Base-by-base conservation (phyloP, 768 basidiomycete genomes). In the Daedalea quercina region DNA sequence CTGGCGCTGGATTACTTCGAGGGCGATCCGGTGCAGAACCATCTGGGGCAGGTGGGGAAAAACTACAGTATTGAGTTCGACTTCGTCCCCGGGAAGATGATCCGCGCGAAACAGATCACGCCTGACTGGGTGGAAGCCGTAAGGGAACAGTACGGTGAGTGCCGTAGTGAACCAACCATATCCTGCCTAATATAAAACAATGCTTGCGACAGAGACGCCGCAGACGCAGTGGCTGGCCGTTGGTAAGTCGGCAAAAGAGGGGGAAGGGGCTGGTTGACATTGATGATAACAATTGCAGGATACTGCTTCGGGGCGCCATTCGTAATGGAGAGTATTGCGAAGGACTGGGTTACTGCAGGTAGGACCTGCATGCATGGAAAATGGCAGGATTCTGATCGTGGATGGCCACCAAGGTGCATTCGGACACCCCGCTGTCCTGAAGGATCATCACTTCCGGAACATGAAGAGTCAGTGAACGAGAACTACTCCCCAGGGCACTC, bases 1-100 rank as follows among this genome's bases (percentile, higher is more conserved):
- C 63, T 84, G 3, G 81, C 80, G 1, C 65, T 78, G 40, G 84
- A 85, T 55, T 85, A 82, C 64, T 84, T 86, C 65, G 73, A 82
- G 47, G 81, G 83, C 7, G 79, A 84, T 50, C 70, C 76, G 11
- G 58, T 84, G 1, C 59, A 74, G n/a, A 50, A 59, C 1, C 72
- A 77, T 55, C 61, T 66, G 20, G 63, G 67, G 2, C 69, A 74
- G 51, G 20, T 35, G 20, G 58, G 58, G 20, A 19, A 35, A 13
- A 33, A 52, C 22, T 44, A 44, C 26, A 31, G 28, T 22, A 28
- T 52, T 20, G 51, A 44, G 22, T 31, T 25, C n/a, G 42, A 52
- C n/a, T 52, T 28, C 28, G 26, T 52, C 25, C 51, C 51, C 9
- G 42, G 26, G 20, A 44, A 44, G 43, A 44, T 52, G 42, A 57